Evolutionary conservation across 2,329 filamentous ascomycete species (phyloP).

Genomic region (Monilinia vaccinii-corymbosi): DNA sequence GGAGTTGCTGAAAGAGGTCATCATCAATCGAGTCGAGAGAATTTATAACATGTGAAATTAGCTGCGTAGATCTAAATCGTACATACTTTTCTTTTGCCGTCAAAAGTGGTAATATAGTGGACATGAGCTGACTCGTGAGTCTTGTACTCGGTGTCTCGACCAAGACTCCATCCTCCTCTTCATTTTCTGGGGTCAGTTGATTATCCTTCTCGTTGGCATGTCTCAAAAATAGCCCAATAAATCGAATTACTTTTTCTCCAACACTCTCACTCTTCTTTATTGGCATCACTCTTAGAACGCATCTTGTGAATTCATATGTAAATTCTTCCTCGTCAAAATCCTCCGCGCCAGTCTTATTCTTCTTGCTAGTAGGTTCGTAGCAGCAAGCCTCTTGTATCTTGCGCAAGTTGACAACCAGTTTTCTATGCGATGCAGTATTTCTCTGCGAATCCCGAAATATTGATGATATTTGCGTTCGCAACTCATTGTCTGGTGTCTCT

Average conservation of each 20-base stretch:
- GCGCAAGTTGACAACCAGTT: conserved; percentile 75
- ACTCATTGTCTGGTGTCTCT: conserved; percentile 59
- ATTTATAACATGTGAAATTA: conserved; percentile 86
- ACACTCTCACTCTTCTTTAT: conserved; percentile 88
- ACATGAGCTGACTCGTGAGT: conserved; percentile 66
- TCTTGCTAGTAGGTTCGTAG: conserved; percentile 49
- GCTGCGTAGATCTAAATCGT: conserved; percentile 80
- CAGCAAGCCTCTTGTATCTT: conserved; percentile 85
- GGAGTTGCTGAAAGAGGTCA: conserved; percentile 75
- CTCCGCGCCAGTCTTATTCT: conserved; percentile 43
- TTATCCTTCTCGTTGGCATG: conserved; percentile 63
- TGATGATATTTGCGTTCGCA: conserved; percentile 65
- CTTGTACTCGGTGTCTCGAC: conserved; percentile 78
- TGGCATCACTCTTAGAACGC: conserved; percentile 69
- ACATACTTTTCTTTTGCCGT: conserved; percentile 87
- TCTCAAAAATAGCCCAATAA: conserved; percentile 78
- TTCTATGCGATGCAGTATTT: conserved; percentile 82
- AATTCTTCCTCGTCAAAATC: conserved; percentile 81
- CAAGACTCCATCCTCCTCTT: conserved; percentile 61
- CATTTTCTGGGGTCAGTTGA: conserved; percentile 51
- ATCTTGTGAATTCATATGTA: conserved; percentile 76
- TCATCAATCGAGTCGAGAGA: conserved; percentile 88
- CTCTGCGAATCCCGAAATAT: conserved; percentile 78
- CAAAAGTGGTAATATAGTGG: conserved; percentile 65
- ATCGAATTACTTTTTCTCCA: conserved; percentile 77